Base-by-base conservation (phyloP, 2,329 filamentous ascomycete species). In the Gremmenia infestans region DNA sequence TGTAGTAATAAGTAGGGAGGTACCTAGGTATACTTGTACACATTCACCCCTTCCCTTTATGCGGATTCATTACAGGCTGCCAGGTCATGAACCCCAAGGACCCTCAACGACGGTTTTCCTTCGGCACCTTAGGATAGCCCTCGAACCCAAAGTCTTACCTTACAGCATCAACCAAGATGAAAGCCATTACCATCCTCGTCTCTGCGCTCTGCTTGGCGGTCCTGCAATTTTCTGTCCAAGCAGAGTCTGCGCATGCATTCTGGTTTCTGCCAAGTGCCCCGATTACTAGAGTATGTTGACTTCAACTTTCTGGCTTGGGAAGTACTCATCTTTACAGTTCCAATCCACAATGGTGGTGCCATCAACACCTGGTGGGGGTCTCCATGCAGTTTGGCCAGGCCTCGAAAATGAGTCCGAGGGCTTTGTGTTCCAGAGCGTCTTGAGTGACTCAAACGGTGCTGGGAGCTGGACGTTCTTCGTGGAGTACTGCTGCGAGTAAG, bases 401-500 rank as follows among this genome's bases (percentile, higher is more conserved):
- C 53, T 63, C 28, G 54, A 60, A 23, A 65, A 63, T 9, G 49
- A 57, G 19, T 45, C 45, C 15, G 51, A 40, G 12, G 39, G 15
- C 9, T 63, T 60, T 48, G 57, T 60, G 4, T 64, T 59, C 32
- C 62, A 64, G 39, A 63, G 54, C 28, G 59, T 60, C 14, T 46
- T 64, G 22, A 59, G 53, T 36, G 60, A 64, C 45, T 59, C 60
- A 7, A 59, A 60, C n/a, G 49, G 49, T 5, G 28, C 56, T 22
- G 63, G 63, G 14, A 47, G 56, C 19, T 63, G 60, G 60, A 32
- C 58, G 17, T 62, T 64, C 51, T 64, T 56, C 46, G 59, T 64
- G 17, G 62, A 64, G 39, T 62, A 63, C 46, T 63, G 59, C 40
- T 64, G 62, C 60, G 60, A 60, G 60, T 64, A 55, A 55, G 60